A percentile compares a stretch with the other conserved stretches of the same genome.
These are phyloP conservation scores for Pittosporum tobira DNA, from an alignment of 129 eudicot genomes.

Conservation along the genomic window DNA sequence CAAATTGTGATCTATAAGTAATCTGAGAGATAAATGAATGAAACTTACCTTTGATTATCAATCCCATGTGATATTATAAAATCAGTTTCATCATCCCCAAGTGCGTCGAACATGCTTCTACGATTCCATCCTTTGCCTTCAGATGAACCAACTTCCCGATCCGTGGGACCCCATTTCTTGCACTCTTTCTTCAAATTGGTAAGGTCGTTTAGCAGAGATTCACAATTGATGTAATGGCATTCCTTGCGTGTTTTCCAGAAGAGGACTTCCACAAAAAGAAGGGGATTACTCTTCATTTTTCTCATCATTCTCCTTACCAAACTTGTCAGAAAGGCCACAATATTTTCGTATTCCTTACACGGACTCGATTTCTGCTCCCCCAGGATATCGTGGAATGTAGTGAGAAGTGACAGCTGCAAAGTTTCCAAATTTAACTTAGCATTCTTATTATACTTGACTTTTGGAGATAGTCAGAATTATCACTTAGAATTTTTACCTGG, in stretches of 20 bases:
- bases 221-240: conserved; percentile 75
- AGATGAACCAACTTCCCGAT: conserved; percentile 37
- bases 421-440: not conserved
- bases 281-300: conserved; percentile 80
- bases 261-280: conserved; percentile 81
- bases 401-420: conserved; percentile 77
- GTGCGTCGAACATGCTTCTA: conserved; percentile 91
- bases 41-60: conserved; percentile 46
- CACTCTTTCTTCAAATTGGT: conserved; percentile 38
- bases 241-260: conserved; percentile 87
- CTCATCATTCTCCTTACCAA: conserved; percentile 77
- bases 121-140: conserved; percentile 45
- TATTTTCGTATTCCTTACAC: conserved; percentile 54
- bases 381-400: conserved; percentile 61
- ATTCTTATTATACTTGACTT: not conserved
- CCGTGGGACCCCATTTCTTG: conserved; percentile 30
- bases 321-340: conserved; percentile 62
- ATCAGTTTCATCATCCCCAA: conserved; percentile 97
- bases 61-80: conserved; percentile 30
- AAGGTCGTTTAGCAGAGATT: conserved; percentile 63
- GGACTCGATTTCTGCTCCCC: conserved; percentile 74
- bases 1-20: not conserved
- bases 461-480: not conserved
- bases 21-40: conserved; percentile 9
- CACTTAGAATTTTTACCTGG: conserved; percentile 47